Evolutionary conservation across 1,139 yeast genomes (phyloP), one percentile per base, ranked within the genome.

Genomic region (Yamadazyma jaroonii): DNA sequence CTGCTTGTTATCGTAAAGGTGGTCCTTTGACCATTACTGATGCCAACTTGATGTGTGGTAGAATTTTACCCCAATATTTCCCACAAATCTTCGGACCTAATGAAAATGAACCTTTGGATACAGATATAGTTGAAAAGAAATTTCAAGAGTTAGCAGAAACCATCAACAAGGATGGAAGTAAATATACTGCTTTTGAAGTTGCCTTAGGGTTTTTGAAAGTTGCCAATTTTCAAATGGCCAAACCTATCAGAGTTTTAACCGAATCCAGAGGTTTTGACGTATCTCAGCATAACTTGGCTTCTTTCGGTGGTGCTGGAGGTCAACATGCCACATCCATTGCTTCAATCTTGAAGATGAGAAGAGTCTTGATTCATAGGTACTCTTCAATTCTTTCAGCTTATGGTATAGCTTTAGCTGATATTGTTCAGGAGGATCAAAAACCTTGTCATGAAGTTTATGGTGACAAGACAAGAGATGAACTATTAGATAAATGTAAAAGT

Each of bases 1-100:
- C 81, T 1, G 79, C 79, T 2, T 75, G 80, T 49, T 76, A 75
- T 47, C 56, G 79, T 30, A 75, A 75, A 44, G 77, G 77, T 6
- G 81, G 80, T 6, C 81, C 79, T 1, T 52, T 75, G 33, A 75
- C 81, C 0, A 72, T 75, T 9, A 75, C 81, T 1, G 81, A 75
- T 50, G 81, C 81, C 9, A 75, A 75, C 40, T 49, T 75, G 39
- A 59, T 71, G 41, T 56, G 72, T 17, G 81, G 81, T 3, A 57
- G 79, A 36, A 66, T 76, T 23, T 54, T 71, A 25, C 75, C 78
- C 1, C 71, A 69, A 20, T 65, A 57, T 38, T 75, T 75, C 49
- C 81, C 81, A 6, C 64, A 67, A 38, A 75, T 74, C 25, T 74
- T 74, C 49, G 81, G 81, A 1, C 77, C 77, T 2, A 57, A 62